Percentiles rank a stretch among this genome's conserved stretches.
Conservation (phyloP, 1,139 yeast genomes). For the Scheffersomyces lignicola region DNA sequence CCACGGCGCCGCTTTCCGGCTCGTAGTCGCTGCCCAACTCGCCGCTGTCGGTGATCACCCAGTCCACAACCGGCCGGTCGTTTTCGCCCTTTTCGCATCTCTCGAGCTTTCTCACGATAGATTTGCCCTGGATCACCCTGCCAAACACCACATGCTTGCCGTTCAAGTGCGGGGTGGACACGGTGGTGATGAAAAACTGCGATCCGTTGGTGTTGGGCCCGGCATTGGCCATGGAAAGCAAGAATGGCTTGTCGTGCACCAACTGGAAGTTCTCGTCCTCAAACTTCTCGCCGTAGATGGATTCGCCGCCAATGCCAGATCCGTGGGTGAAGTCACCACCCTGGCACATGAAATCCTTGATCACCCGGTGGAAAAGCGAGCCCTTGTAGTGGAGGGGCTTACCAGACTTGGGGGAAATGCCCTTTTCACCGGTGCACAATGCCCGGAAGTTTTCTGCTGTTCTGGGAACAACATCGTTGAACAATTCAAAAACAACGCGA, state of each 20-base stretch:
- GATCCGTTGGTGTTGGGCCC: slow-evolving; percentile 96
- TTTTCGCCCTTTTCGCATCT: slow-evolving; percentile 58
- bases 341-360: slow-evolving; percentile 88
- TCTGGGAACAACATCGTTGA: slow-evolving; percentile 80
- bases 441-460: slow-evolving; percentile 94
- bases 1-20: slow-evolving; percentile 37
- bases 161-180: slow-evolving; percentile 79
- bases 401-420: slow-evolving; percentile 57
- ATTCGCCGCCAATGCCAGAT: slow-evolving; percentile 91
- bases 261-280: slow-evolving; percentile 85
- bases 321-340: slow-evolving; percentile 96
- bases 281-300: slow-evolving; percentile 92
- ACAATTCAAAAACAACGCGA: slow-evolving; percentile 73
- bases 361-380: slow-evolving; percentile 87
- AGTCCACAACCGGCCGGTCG: slow-evolving; percentile 66
- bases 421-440: slow-evolving; percentile 88
- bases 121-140: slow-evolving; percentile 77
- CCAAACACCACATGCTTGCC: slow-evolving; percentile 98
- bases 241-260: slow-evolving; percentile 80
- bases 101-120: slow-evolving; percentile 78
- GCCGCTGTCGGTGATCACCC: slow-evolving; percentile 79
- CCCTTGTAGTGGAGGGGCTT: slow-evolving; percentile 74
- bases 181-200: slow-evolving; percentile 91
- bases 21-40: slow-evolving; percentile 62
- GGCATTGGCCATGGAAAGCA: slow-evolving; percentile 94